Percentiles rank a stretch among this genome's conserved stretches.
Evolutionary conservation across 2,329 filamentous ascomycete species (phyloP).

Genomic region (Cytospora leucostoma): DNA sequence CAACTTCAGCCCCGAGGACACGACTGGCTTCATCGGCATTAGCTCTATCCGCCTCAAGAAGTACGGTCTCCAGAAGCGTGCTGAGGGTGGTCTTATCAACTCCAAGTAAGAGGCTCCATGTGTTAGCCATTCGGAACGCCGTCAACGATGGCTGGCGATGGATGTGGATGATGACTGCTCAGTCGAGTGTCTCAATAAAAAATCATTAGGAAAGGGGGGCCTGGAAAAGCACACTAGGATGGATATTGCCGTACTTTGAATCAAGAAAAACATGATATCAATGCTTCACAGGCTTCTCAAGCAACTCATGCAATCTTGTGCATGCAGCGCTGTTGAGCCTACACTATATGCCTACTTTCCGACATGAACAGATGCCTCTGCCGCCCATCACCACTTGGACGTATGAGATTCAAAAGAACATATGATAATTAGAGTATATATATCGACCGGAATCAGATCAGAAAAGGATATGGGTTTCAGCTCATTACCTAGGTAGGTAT

Average conservation of each 20-base stretch:
- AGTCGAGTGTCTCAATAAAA: background rate
- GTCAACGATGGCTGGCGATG: background rate
- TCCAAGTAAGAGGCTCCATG: conserved; percentile 8
- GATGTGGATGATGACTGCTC: background rate
- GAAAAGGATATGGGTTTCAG: background rate
- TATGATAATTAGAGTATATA: background rate
- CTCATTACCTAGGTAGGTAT: background rate
- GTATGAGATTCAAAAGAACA: background rate
- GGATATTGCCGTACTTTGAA: background rate
- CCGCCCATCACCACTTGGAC: background rate
- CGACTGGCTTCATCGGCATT: conserved; percentile 50
- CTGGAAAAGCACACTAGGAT: background rate
- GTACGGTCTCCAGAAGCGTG: conserved; percentile 36
- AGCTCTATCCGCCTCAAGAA: conserved; percentile 55
- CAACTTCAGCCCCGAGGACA: conserved; percentile 30
- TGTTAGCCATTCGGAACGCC: background rate
- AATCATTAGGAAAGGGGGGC: background rate
- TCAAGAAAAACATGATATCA: background rate
- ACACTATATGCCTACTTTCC: background rate
- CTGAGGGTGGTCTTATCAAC: conserved; percentile 26
- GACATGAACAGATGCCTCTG: background rate
- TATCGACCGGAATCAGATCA: background rate
- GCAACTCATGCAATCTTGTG: background rate
- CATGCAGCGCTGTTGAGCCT: background rate
- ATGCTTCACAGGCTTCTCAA: background rate